Percentiles rank a stretch among this genome's conserved stretches.
Conservation (phyloP, 768 basidiomycete genomes). For the Myochromella boudieri region DNA sequence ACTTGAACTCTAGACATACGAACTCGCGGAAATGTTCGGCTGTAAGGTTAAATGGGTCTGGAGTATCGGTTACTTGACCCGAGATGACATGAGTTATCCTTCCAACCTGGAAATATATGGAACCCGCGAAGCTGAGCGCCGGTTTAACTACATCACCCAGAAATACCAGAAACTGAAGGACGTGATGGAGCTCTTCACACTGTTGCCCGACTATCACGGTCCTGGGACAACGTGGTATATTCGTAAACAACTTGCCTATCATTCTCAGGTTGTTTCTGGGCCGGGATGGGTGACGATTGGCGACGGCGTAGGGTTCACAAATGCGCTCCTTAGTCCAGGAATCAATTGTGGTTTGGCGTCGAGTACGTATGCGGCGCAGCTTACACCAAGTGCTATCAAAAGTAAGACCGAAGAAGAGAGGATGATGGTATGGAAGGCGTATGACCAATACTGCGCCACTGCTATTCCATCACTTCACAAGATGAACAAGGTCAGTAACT, state of each 20-base stretch:
- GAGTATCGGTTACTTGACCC: background rate
- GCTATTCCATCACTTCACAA: conserved; percentile 1
- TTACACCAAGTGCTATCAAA: background rate
- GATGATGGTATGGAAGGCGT: background rate
- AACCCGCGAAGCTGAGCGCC: background rate
- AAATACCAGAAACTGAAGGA: background rate
- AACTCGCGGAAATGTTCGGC: conserved; percentile 1
- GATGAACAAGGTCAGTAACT: background rate
- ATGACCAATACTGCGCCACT: background rate
- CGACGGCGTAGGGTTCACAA: conserved; percentile 1
- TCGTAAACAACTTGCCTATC: conserved; percentile 1
- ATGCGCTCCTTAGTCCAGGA: background rate
- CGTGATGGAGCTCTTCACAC: background rate
- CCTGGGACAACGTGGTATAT: conserved; percentile 1
- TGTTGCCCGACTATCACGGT: background rate
- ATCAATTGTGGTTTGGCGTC: background rate
- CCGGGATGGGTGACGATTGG: conserved; percentile 1
- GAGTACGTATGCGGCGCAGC: conserved; percentile 1
- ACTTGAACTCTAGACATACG: background rate
- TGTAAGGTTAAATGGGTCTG: conserved; percentile 3
- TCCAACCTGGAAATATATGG: background rate
- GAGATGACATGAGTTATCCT: background rate
- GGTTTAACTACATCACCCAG: conserved; percentile 1
- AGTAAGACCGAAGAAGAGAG: background rate
- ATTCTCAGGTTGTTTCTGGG: conserved; percentile 1